Conservation (phyloP, 805 yeast species). For the Saturnispora zaruensis region DNA sequence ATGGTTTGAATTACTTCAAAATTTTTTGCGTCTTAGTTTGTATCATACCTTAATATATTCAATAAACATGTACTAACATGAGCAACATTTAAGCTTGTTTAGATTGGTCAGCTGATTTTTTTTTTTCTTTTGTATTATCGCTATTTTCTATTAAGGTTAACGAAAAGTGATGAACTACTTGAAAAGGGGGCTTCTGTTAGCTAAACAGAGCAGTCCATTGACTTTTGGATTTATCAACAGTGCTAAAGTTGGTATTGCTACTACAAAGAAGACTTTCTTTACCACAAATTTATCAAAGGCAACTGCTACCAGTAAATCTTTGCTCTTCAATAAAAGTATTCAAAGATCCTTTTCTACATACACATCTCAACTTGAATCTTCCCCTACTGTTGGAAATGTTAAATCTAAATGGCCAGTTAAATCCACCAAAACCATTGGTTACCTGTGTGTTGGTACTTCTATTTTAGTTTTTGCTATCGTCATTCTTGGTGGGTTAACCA, state of each 20-base stretch:
- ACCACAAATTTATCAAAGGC: background rate
- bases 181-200: background rate
- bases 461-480: conserved; percentile 91
- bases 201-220: background rate
- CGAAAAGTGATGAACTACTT: background rate
- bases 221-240: background rate
- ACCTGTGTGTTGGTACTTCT: conserved; percentile 83
- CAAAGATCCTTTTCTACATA: conserved; percentile 2
- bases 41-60: background rate
- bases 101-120: background rate
- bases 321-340: background rate
- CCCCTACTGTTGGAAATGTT: background rate
- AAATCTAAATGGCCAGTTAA: conserved; percentile 31
- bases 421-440: conserved; percentile 60
- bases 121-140: background rate
- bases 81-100: background rate
- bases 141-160: background rate
- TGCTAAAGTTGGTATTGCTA: background rate
- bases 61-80: background rate
- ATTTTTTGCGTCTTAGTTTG: background rate
- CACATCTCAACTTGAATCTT: background rate
- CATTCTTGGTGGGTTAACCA: conserved; percentile 90
- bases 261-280: background rate
- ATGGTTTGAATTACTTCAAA: too few species aligned
- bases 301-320: background rate